Evolutionary conservation across 2,329 filamentous ascomycete genomes (phyloP).

Genomic region (Mollisiaceae sp.): DNA sequence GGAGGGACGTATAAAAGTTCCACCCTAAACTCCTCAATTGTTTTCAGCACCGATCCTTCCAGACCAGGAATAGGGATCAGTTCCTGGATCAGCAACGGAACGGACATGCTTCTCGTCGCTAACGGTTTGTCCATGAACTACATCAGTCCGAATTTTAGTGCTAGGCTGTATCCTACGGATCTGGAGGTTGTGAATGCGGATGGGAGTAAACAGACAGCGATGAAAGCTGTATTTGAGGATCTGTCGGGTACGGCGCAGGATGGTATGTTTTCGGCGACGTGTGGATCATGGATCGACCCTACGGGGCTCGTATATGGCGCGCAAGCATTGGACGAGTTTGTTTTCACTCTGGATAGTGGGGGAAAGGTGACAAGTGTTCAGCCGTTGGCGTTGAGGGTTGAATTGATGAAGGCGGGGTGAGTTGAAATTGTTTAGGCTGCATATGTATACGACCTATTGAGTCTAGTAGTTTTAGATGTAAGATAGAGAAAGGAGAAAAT

Average conservation of each 20-base stretch:
- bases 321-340: constrained; percentile 18
- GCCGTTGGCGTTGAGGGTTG: constrained; percentile 16
- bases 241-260: constrained; percentile 5
- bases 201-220: constrained; percentile 12
- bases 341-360: constrained; percentile 9
- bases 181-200: constrained; percentile 6
- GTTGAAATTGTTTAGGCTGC: not conserved
- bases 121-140: not conserved
- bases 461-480: too few relatives aligned
- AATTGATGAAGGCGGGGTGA: constrained; percentile 13
- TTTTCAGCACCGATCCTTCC: not conserved
- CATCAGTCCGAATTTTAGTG: constrained; percentile 6
- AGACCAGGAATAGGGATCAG: constrained; percentile 16
- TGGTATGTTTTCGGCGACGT: constrained; percentile 13
- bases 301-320: constrained; percentile 16
- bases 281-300: constrained; percentile 20
- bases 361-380: constrained; percentile 16
- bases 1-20: constrained; percentile 2
- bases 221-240: constrained; percentile 22
- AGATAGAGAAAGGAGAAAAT: too few relatives aligned
- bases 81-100: constrained; percentile 26
- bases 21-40: not conserved
- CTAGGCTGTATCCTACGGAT: constrained; percentile 21
- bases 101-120: constrained; percentile 17
- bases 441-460: too few relatives aligned